Evolutionary conservation across 2,329 filamentous ascomycete genomes (phyloP).

Genomic region (Pyricularia sp.): DNA sequence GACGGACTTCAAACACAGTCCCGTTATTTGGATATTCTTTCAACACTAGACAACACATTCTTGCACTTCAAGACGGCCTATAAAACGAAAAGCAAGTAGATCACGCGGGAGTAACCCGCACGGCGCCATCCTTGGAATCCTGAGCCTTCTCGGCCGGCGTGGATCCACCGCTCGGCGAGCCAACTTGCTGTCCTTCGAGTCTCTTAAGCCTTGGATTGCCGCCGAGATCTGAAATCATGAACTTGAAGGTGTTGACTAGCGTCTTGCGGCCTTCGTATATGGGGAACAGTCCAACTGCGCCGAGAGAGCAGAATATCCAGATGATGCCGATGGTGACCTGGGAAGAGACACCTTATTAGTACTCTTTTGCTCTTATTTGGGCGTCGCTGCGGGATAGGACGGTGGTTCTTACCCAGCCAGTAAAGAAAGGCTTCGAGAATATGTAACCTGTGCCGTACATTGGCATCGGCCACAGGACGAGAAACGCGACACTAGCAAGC

Average conservation of each 20-base stretch:
- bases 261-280: constrained; percentile 57
- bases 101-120: background rate
- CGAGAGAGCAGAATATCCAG: constrained; percentile 66
- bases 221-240: background rate
- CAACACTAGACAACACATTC: background rate
- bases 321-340: constrained; percentile 59
- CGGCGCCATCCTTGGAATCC: background rate
- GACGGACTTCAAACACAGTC: too few relatives aligned
- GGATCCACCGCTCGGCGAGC: background rate
- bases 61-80: background rate
- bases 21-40: too few relatives aligned
- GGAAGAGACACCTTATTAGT: background rate
- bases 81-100: background rate
- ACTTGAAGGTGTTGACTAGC: background rate
- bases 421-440: constrained; percentile 75
- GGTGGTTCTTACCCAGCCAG: constrained; percentile 49
- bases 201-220: background rate
- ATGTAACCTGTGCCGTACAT: constrained; percentile 79
- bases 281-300: constrained; percentile 73
- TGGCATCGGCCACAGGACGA: constrained; percentile 87
- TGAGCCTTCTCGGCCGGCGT: background rate
- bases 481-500: constrained; percentile 41
- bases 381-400: too few relatives aligned
- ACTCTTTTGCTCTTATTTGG: too few relatives aligned
- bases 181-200: background rate